A percentile compares a stretch with the other conserved stretches of the same genome.
Evolutionary conservation across 768 basidiomycete species (phyloP).

Genomic region (Hericium alpestre): DNA sequence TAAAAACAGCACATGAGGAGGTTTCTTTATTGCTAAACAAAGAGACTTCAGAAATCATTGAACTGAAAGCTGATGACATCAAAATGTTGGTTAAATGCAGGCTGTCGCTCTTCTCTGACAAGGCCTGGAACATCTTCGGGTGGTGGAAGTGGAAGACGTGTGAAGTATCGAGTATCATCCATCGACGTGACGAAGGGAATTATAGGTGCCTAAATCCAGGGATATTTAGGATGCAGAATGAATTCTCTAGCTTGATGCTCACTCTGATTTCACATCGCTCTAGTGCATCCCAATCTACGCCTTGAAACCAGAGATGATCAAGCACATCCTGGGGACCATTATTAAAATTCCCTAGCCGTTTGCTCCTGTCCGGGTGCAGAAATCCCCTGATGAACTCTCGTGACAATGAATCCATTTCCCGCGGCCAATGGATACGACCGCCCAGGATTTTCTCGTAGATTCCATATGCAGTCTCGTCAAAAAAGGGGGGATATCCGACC

Average conservation of each 20-base stretch:
- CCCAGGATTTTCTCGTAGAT: slow-evolving; percentile 97
- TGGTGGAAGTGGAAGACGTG: slow-evolving; percentile 66
- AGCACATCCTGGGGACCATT: slow-evolving; percentile 88
- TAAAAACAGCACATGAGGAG: background rate
- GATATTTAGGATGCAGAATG: slow-evolving; percentile 3
- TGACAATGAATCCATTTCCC: slow-evolving; percentile 79
- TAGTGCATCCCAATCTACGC: slow-evolving; percentile 85
- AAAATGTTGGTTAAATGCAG: slow-evolving; percentile 45
- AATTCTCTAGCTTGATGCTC: slow-evolving; percentile 17
- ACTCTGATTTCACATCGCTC: slow-evolving; percentile 82
- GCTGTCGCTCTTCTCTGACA: slow-evolving; percentile 26
- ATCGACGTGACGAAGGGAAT: slow-evolving; percentile 70
- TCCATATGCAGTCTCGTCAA: slow-evolving; percentile 93
- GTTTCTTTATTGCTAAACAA: background rate
- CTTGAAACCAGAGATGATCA: slow-evolving; percentile 90
- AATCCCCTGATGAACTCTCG: slow-evolving; percentile 82
- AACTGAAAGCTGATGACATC: slow-evolving; percentile 65
- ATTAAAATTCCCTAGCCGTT: slow-evolving; percentile 86
- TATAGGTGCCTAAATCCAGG: slow-evolving; percentile 58
- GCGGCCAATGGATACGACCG: slow-evolving; percentile 86
- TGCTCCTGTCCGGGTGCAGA: slow-evolving; percentile 83
- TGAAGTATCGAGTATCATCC: slow-evolving; percentile 82
- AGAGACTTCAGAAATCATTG: slow-evolving; percentile 4
- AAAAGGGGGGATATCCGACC: slow-evolving; percentile 97
- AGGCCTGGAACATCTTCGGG: slow-evolving; percentile 76